phyloP scores from a whole-genome alignment of 768 basidiomycete species.

The Coprinopsis marcescibilis region DNA sequence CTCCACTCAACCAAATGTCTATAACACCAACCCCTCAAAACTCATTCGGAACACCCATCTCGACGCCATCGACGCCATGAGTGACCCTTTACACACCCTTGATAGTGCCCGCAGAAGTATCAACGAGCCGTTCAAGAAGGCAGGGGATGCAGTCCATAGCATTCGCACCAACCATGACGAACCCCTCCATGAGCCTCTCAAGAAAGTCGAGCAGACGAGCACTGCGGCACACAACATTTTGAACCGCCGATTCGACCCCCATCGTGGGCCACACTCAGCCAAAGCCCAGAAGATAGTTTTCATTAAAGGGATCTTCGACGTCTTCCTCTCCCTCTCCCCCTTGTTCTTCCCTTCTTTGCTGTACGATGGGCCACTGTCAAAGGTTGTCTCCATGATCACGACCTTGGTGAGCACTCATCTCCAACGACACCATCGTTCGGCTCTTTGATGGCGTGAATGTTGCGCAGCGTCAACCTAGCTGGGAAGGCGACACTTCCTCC shows the following conservation, averaged over 20 bases:
- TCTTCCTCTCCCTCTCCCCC: slow-evolving; percentile 16
- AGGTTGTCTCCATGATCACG: slow-evolving; percentile 13
- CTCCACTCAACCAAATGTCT: too few species aligned
- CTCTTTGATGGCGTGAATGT: background rate
- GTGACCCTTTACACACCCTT: too few species aligned
- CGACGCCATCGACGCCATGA: background rate
- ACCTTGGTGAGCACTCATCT: slow-evolving; percentile 14
- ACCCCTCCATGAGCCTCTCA: too few species aligned
- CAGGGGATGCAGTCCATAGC: background rate
- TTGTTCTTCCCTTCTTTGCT: slow-evolving; percentile 18
- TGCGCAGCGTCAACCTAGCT: slow-evolving; percentile 11
- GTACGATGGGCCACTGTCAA: slow-evolving; percentile 16
- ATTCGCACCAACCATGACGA: too few species aligned
- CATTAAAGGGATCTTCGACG: slow-evolving; percentile 18
- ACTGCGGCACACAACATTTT: slow-evolving; percentile 5
- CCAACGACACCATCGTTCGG: background rate
- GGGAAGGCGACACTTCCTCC: slow-evolving; percentile 11
- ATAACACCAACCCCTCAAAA: background rate
- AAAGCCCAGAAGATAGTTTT: slow-evolving; percentile 14
- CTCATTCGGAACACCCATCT: background rate
- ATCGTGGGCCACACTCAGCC: background rate
- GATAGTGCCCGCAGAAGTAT: too few species aligned
- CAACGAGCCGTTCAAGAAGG: background rate
- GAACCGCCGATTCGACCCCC: background rate
- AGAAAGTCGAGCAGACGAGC: background rate